Evolutionary conservation across 371 early-diverging fungal genomes (phyloP).

Genomic region (Apophysomyces sp.): DNA sequence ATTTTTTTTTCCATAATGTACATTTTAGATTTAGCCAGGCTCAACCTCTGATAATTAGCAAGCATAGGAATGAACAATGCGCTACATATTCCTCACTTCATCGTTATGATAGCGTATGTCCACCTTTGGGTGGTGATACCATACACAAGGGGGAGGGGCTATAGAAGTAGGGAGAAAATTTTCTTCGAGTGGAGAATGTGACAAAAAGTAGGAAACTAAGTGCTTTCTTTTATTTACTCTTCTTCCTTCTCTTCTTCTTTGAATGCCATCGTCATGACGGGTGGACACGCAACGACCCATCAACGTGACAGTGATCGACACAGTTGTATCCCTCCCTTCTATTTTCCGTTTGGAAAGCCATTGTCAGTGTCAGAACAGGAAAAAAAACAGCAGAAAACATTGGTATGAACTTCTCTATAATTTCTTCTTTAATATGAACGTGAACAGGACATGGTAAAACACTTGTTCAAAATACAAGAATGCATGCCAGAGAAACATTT

Average conservation of each 20-base stretch:
- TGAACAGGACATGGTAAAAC: conserved; percentile 23
- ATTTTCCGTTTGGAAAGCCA: conserved; percentile 43
- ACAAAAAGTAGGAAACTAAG: not conserved
- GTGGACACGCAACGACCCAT: not conserved
- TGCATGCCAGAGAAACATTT: conserved; percentile 47
- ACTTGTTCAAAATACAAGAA: conserved; percentile 21
- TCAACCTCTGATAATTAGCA: not conserved
- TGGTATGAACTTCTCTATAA: conserved; percentile 20
- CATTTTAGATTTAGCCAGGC: not conserved
- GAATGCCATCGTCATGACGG: not conserved
- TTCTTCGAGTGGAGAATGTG: not conserved
- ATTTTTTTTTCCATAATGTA: not conserved
- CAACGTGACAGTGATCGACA: not conserved
- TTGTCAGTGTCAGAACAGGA: conserved; percentile 24
- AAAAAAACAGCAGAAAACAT: conserved; percentile 18
- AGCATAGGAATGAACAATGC: not conserved
- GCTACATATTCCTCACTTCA: not conserved
- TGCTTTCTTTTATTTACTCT: not conserved
- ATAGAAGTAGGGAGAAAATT: not conserved
- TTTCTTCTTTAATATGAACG: not conserved
- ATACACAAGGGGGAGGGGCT: not conserved
- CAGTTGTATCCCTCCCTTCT: conserved; percentile 35
- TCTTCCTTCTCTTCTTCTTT: not conserved
- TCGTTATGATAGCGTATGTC: too few species aligned
- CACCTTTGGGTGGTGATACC: too few species aligned